These are phyloP conservation scores for Pythium diclinum DNA, from an alignment of 352 stramenopile genomes.

Conservation along the genomic window DNA sequence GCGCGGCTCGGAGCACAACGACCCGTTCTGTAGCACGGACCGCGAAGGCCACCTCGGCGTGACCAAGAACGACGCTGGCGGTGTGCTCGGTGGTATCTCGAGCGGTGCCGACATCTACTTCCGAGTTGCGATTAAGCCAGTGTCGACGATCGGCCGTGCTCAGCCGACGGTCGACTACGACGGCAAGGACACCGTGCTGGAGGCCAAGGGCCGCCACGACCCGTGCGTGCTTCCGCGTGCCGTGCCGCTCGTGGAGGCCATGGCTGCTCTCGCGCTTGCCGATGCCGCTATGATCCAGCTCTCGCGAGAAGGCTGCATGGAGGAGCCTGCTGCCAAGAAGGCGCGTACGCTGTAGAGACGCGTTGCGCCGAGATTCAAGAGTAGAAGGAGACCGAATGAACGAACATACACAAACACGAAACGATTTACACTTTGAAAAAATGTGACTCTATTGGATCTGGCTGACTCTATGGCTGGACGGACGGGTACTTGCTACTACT, in stretches of 20 bases:
- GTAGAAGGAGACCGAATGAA: background rate
- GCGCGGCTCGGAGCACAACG: slow-evolving; percentile 97
- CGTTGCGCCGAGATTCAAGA: background rate
- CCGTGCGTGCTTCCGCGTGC: slow-evolving; percentile 97
- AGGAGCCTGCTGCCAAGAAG: slow-evolving; percentile 62
- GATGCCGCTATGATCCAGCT: slow-evolving; percentile 97
- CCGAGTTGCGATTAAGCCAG: slow-evolving; percentile 98
- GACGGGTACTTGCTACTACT: background rate
- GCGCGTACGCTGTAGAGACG: slow-evolving; percentile 24
- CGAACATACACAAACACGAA: background rate
- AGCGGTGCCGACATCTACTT: slow-evolving; percentile 98
- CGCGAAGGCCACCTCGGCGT: slow-evolving; percentile 61
- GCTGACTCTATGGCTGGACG: background rate
- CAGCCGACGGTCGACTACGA: slow-evolving; percentile 95
- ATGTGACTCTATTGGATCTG: background rate
- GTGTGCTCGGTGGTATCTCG: slow-evolving; percentile 97
- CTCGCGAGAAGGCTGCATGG: slow-evolving; percentile 76
- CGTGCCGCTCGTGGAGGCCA: slow-evolving; percentile 97
- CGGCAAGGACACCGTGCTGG: slow-evolving; percentile 93
- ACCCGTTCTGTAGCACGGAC: slow-evolving; percentile 91
- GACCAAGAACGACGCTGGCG: slow-evolving; percentile 89
- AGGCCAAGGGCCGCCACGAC: slow-evolving; percentile 97
- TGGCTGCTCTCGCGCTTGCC: slow-evolving; percentile 95
- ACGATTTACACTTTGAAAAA: background rate
- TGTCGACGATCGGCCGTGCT: slow-evolving; percentile 96